phyloP scores from a whole-genome alignment of 1,139 yeast genomes.

The Protomyces inundatus region DNA sequence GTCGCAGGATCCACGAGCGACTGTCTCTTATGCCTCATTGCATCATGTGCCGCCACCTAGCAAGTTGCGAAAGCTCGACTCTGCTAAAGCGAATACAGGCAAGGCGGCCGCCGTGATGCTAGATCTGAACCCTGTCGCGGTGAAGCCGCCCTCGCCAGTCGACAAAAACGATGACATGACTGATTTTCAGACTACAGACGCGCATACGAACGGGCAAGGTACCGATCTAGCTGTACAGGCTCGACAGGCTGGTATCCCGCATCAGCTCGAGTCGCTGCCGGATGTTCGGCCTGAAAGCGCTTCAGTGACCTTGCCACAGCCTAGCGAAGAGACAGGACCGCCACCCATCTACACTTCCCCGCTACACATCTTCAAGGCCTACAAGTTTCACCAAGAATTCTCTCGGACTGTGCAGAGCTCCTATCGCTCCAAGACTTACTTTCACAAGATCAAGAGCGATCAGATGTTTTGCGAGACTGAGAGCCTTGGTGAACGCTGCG shows the following conservation, averaged over 20 bases:
- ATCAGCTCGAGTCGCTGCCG: background rate
- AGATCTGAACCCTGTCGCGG: background rate
- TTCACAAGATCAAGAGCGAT: conserved; percentile 12
- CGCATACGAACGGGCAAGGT: background rate
- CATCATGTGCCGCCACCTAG: background rate
- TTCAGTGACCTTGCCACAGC: background rate
- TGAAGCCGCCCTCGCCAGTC: background rate
- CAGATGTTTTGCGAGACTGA: conserved; percentile 4
- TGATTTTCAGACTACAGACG: background rate
- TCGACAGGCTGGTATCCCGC: too few species aligned
- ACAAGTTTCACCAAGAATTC: conserved; percentile 11
- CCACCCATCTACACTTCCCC: background rate
- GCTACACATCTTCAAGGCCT: background rate
- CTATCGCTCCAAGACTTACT: conserved; percentile 9
- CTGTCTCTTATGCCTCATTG: background rate
- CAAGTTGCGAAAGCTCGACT: background rate
- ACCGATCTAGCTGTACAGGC: too few species aligned
- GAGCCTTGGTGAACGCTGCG: conserved; percentile 6
- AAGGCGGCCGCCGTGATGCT: background rate
- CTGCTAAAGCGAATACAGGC: background rate
- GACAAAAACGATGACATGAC: background rate
- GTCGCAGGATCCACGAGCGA: background rate
- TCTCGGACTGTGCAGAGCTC: background rate
- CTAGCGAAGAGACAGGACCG: background rate
- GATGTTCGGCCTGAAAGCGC: background rate